These are phyloP conservation scores for Haplosporangium sp. DNA, from an alignment of 371 early-diverging fungal species.

Conservation along the genomic window DNA sequence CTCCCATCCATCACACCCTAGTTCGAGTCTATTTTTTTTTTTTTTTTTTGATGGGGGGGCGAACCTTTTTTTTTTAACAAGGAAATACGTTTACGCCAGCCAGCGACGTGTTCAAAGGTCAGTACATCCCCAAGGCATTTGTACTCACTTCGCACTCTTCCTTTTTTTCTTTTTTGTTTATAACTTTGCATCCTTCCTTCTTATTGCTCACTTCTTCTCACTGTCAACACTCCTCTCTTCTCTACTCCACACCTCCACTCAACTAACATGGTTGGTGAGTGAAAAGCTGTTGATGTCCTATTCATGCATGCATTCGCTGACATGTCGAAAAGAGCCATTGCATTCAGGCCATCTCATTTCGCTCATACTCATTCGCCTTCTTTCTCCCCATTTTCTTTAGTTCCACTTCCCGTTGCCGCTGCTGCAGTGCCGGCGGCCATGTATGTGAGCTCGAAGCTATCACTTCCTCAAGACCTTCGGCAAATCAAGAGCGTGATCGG, in stretches of 20 bases:
- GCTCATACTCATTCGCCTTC: neutral
- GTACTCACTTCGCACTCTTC: neutral
- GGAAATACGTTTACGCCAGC: too few species aligned
- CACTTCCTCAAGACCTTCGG: conserved; percentile 18
- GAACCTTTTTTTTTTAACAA: too few species aligned
- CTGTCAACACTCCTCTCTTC: neutral
- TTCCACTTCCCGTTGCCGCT: conserved; percentile 35
- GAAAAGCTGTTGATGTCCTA: neutral
- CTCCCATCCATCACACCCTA: neutral
- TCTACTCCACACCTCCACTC: neutral
- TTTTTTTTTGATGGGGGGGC: too few species aligned
- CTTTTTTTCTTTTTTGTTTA: neutral
- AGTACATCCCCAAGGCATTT: too few species aligned
- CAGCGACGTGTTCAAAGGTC: too few species aligned
- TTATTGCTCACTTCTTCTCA: neutral
- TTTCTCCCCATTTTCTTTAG: neutral
- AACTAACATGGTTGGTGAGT: conserved; percentile 35
- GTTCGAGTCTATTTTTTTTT: neutral
- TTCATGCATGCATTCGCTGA: neutral
- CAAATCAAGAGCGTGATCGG: conserved; percentile 7
- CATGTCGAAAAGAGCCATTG: neutral
- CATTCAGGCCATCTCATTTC: neutral
- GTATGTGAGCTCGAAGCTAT: conserved; percentile 40
- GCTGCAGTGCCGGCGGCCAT: conserved; percentile 45
- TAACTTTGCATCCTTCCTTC: neutral